A percentile compares a stretch with the other conserved stretches of the same genome.
Evolutionary conservation across 805 yeast genomes (phyloP).

Genomic region (Candida suzukii): DNA sequence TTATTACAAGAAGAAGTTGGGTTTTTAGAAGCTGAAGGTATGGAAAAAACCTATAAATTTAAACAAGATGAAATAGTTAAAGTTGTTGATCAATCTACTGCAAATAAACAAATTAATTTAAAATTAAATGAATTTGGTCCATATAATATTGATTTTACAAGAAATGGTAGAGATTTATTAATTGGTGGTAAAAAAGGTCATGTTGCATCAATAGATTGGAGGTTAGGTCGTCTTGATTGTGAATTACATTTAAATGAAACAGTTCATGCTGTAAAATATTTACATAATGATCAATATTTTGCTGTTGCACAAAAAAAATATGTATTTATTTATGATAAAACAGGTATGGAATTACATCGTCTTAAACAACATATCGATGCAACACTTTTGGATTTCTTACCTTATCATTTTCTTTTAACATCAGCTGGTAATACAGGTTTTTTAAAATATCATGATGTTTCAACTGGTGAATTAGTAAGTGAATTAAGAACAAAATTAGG

Average conservation of each 20-base stretch:
- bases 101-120: slow-evolving; percentile 68
- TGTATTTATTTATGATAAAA: slow-evolving; percentile 84
- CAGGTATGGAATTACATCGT: slow-evolving; percentile 88
- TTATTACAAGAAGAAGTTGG: slow-evolving; percentile 82
- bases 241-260: slow-evolving; percentile 87
- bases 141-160: slow-evolving; percentile 69
- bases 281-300: slow-evolving; percentile 88
- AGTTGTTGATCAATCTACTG: slow-evolving; percentile 72
- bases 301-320: slow-evolving; percentile 97
- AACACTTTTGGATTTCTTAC: slow-evolving; percentile 77
- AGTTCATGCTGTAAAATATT: slow-evolving; percentile 79
- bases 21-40: slow-evolving; percentile 84
- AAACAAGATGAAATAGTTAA: slow-evolving; percentile 70
- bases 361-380: slow-evolving; percentile 86
- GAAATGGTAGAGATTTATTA: slow-evolving; percentile 81
- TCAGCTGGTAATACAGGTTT: slow-evolving; percentile 88
- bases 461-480: slow-evolving; percentile 81
- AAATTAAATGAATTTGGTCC: slow-evolving; percentile 80
- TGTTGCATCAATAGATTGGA: slow-evolving; percentile 94
- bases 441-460: slow-evolving; percentile 88
- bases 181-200: slow-evolving; percentile 92
- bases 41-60: slow-evolving; percentile 88
- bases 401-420: slow-evolving; percentile 83
- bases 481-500: slow-evolving; percentile 86
- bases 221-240: slow-evolving; percentile 71